These are phyloP conservation scores for Lithospermum erythrorhizon DNA, from an alignment of 257 asterid genomes.

Conservation along the genomic window DNA sequence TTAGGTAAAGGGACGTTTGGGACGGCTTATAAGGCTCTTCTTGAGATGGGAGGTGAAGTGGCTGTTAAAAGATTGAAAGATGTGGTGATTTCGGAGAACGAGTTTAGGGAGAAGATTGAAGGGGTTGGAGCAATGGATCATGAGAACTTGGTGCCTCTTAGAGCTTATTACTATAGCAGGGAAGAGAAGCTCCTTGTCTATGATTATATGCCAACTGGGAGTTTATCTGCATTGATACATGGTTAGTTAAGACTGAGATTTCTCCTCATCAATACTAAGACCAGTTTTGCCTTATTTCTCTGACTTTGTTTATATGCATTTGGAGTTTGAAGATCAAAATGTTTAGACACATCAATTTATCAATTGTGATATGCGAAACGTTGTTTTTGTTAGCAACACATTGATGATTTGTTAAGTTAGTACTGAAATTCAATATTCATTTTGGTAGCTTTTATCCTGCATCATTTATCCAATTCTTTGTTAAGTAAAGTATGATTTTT, in stretches of 20 bases:
- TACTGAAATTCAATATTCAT: background rate
- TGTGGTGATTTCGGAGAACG: conserved; percentile 42
- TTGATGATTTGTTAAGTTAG: background rate
- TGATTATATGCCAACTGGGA: conserved; percentile 85
- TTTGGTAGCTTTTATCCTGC: background rate
- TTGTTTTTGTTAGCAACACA: no score
- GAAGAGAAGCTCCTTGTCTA: conserved; percentile 88
- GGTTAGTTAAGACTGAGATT: conserved; percentile 26
- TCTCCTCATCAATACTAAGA: background rate
- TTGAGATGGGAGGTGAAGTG: conserved; percentile 67
- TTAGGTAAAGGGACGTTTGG: conserved; percentile 28
- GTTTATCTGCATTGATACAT: conserved; percentile 82
- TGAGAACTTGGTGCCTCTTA: conserved; percentile 69
- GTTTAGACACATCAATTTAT: background rate
- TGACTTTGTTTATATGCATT: background rate
- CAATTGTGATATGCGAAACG: background rate
- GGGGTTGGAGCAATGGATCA: conserved; percentile 66
- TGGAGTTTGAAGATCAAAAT: background rate
- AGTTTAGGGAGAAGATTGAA: conserved; percentile 64
- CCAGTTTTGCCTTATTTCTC: background rate
- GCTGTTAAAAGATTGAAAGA: conserved; percentile 90
- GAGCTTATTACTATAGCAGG: conserved; percentile 70
- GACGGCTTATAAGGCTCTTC: conserved; percentile 81
- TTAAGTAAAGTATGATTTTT: no score
- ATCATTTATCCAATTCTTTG: no score